A percentile compares a stretch with the other conserved stretches of the same genome.
Evolutionary conservation across 2,329 filamentous ascomycete genomes (phyloP).

Genomic region (Aspergillus proliferans): DNA sequence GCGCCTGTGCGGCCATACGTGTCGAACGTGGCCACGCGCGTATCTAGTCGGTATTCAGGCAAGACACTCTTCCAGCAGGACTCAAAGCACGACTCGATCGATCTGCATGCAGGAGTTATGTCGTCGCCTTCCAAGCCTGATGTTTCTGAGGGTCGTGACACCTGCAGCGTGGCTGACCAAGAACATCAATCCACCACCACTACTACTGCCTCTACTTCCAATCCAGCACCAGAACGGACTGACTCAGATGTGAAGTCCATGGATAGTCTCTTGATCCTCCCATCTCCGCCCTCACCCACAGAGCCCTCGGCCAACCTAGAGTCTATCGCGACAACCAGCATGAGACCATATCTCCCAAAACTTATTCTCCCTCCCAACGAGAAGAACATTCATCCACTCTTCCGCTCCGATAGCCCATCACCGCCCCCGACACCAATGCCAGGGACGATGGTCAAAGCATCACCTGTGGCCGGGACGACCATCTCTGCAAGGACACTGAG

Average conservation of each 20-base stretch:
- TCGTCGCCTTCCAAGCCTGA: slow-evolving; percentile 8
- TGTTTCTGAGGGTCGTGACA: slow-evolving; percentile 5
- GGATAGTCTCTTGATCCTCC: slow-evolving; percentile 17
- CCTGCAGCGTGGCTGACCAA: slow-evolving; percentile 5
- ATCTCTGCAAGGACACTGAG: slow-evolving; percentile 38
- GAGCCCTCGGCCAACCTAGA: slow-evolving; percentile 15
- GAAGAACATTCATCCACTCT: slow-evolving; percentile 53
- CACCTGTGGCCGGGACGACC: slow-evolving; percentile 49
- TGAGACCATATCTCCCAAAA: slow-evolving; percentile 11
- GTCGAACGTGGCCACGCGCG: slow-evolving; percentile 21
- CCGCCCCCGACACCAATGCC: slow-evolving; percentile 48
- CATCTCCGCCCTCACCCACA: slow-evolving; percentile 14
- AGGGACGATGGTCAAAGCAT: slow-evolving; percentile 51
- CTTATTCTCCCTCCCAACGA: slow-evolving; percentile 31
- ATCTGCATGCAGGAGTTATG: slow-evolving; percentile 12
- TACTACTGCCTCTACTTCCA: not conserved
- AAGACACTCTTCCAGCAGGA: slow-evolving; percentile 21
- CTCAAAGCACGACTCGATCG: slow-evolving; percentile 18
- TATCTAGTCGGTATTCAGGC: slow-evolving; percentile 26
- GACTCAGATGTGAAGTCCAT: slow-evolving; percentile 18
- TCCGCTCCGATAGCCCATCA: slow-evolving; percentile 48
- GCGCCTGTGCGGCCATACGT: slow-evolving; percentile 12
- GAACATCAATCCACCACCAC: not conserved
- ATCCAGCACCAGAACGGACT: slow-evolving; percentile 7
- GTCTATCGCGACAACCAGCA: slow-evolving; percentile 1